Percentiles rank a stretch among this genome's conserved stretches.
These are phyloP conservation scores for Wickerhamomyces ciferrii DNA, from an alignment of 805 yeast species.

Conservation along the genomic window DNA sequence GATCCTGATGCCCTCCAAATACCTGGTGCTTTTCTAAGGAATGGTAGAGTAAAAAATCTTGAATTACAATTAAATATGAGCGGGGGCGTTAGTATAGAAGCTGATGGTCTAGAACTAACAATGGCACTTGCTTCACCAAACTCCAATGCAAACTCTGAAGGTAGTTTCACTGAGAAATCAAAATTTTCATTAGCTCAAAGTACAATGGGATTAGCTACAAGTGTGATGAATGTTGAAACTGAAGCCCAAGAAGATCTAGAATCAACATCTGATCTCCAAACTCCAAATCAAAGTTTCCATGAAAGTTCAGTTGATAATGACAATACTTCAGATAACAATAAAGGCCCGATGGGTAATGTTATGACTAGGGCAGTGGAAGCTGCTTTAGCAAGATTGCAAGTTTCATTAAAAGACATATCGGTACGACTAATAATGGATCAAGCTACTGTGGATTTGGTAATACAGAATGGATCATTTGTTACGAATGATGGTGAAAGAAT, in stretches of 20 bases:
- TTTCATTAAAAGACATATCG: constrained; percentile 40
- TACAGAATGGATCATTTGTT: constrained; percentile 25
- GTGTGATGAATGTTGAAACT: constrained; percentile 28
- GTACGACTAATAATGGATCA: constrained; percentile 46
- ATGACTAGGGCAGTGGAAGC: constrained; percentile 63
- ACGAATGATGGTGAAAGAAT: constrained; percentile 44
- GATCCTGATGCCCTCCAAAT: constrained; percentile 66
- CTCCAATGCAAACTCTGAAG: constrained; percentile 7
- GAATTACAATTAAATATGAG: constrained; percentile 58
- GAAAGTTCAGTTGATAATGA: constrained; percentile 4
- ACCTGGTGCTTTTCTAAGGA: constrained; percentile 59
- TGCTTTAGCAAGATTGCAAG: constrained; percentile 55
- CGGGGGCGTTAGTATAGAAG: constrained; percentile 65
- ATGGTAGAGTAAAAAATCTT: constrained; percentile 53
- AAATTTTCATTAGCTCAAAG: constrained; percentile 62
- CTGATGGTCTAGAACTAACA: constrained; percentile 48
- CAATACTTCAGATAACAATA: constrained; percentile 11
- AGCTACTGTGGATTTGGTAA: constrained; percentile 27
- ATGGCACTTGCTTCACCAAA: constrained; percentile 26
- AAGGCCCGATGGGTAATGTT: constrained; percentile 34
- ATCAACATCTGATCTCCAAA: not conserved
- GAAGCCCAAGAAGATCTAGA: constrained; percentile 11
- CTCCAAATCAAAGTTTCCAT: constrained; percentile 14
- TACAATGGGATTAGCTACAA: constrained; percentile 66
- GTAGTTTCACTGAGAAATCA: constrained; percentile 20